A percentile compares a stretch with the other conserved stretches of the same genome.
Evolutionary conservation across 2,329 filamentous ascomycete genomes (phyloP).

Genomic region (Xylaria sp.): DNA sequence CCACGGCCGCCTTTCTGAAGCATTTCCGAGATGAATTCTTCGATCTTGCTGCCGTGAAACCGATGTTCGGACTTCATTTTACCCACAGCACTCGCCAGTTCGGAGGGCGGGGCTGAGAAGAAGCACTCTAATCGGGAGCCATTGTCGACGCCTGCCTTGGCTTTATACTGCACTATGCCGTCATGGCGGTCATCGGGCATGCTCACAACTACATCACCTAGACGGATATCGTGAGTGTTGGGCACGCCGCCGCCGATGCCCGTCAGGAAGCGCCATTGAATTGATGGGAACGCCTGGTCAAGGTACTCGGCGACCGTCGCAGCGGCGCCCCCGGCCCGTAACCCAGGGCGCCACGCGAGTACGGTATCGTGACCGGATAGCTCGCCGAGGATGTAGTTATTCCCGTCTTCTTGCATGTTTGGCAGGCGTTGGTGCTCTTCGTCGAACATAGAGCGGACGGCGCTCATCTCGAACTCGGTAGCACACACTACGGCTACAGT

Average conservation of each 20-base stretch:
- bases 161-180: conserved; percentile 34
- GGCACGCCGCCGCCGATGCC: conserved; percentile 44
- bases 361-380: conserved; percentile 45
- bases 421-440: conserved; percentile 41
- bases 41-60: conserved; percentile 25
- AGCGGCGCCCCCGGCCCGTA: conserved; percentile 44
- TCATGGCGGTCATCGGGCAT: conserved; percentile 24
- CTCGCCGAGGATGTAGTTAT: conserved; percentile 46
- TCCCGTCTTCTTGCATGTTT: conserved; percentile 38
- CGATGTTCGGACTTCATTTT: conserved; percentile 39
- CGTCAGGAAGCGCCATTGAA: conserved; percentile 43
- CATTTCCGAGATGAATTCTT: conserved; percentile 28
- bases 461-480: conserved; percentile 46
- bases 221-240: conserved; percentile 35
- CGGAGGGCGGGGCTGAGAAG: conserved; percentile 34
- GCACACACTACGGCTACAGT: conserved; percentile 45
- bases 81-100: conserved; percentile 35
- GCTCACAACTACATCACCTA: conserved; percentile 37
- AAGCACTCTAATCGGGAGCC: conserved; percentile 36
- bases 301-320: conserved; percentile 44
- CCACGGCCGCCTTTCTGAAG: conserved; percentile 21
- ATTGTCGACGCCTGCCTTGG: conserved; percentile 19
- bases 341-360: conserved; percentile 46
- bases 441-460: conserved; percentile 41
- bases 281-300: conserved; percentile 43